Percentiles rank a stretch among this genome's conserved stretches.
Evolutionary conservation across 169 alveolate species (phyloP).

Genomic region (Plasmodium malariae): DNA sequence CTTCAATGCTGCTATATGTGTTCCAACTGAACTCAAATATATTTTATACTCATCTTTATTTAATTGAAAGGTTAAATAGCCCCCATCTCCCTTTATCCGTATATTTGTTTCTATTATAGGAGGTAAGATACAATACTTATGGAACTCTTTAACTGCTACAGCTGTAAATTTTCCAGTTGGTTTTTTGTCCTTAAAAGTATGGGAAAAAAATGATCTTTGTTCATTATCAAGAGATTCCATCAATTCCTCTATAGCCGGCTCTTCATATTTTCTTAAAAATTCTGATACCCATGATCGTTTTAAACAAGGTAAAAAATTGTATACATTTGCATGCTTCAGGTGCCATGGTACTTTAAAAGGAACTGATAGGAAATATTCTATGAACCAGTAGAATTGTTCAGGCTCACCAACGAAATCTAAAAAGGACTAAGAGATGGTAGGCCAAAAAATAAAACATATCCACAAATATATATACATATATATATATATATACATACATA

Average conservation of each 20-base stretch:
- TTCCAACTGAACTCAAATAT: slow-evolving; percentile 20
- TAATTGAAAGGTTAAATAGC: slow-evolving; percentile 23
- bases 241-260: slow-evolving; percentile 20
- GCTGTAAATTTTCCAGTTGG: slow-evolving; percentile 52
- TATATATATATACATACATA: too few relatives aligned
- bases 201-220: slow-evolving; percentile 14
- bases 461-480: too few relatives aligned
- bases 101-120: slow-evolving; percentile 43
- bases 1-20: slow-evolving; percentile 39
- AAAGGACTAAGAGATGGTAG: slow-evolving; percentile 36
- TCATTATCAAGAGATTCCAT: slow-evolving; percentile 30
- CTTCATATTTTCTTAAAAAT: slow-evolving; percentile 51
- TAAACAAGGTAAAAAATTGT: slow-evolving; percentile 13
- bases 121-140: slow-evolving; percentile 48
- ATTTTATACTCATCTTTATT: slow-evolving; percentile 48
- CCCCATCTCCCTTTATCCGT: not conserved
- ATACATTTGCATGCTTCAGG: not conserved
- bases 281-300: slow-evolving; percentile 54
- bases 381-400: slow-evolving; percentile 71
- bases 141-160: slow-evolving; percentile 41
- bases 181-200: not conserved
- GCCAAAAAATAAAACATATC: not conserved
- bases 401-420: slow-evolving; percentile 69
- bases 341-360: slow-evolving; percentile 21
- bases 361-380: slow-evolving; percentile 57